A percentile compares a stretch with the other conserved stretches of the same genome.
Evolutionary conservation across 2,329 filamentous ascomycete species (phyloP).

Genomic region (Bipolaris victoriae): DNA sequence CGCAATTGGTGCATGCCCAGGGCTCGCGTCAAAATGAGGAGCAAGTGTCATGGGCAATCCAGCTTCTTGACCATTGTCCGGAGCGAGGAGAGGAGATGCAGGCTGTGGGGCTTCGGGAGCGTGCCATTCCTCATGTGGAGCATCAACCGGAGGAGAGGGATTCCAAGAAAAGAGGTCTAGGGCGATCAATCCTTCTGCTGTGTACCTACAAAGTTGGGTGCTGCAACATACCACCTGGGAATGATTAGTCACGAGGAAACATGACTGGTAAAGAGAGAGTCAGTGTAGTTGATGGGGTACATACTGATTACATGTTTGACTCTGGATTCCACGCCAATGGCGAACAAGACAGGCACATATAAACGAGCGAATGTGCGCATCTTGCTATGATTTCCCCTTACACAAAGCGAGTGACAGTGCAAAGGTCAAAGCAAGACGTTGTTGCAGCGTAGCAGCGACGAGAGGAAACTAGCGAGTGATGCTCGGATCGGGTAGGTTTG

Average conservation of each 20-base stretch:
- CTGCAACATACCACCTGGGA: slow-evolving; percentile 26
- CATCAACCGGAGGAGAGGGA: not conserved
- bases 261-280: not conserved
- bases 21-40: not conserved
- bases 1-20: not conserved
- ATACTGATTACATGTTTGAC: no score
- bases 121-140: not conserved
- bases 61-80: not conserved
- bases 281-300: no score
- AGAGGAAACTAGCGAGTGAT: slow-evolving; percentile 11
- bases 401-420: slow-evolving; percentile 31
- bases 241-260: slow-evolving; percentile 11
- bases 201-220: not conserved
- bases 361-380: slow-evolving; percentile 33
- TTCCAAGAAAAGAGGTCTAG: slow-evolving; percentile 1
- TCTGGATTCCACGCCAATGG: slow-evolving; percentile 13
- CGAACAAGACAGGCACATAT: slow-evolving; percentile 25
- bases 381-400: slow-evolving; percentile 17
- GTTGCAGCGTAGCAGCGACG: slow-evolving; percentile 6
- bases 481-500: slow-evolving; percentile 7
- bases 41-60: not conserved
- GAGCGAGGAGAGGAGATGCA: not conserved
- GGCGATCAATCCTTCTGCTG: slow-evolving; percentile 1
- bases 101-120: not conserved
- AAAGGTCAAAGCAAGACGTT: slow-evolving; percentile 20